Conservation (phyloP, 2,329 filamentous ascomycete genomes). For the Akanthomyces lecanii region DNA sequence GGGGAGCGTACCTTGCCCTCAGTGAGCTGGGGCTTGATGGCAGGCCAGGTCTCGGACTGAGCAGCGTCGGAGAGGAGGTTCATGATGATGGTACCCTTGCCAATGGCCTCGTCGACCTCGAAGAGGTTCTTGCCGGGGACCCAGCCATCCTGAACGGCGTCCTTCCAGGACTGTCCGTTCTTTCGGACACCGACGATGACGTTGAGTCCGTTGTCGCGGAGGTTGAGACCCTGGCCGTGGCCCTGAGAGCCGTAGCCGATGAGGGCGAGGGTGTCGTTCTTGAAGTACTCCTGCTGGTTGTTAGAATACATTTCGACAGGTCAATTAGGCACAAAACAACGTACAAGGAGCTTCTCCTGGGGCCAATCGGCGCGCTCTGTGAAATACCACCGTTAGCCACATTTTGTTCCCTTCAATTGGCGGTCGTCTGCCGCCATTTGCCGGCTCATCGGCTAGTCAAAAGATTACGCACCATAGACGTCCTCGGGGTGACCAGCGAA, state of each 20-base stretch:
- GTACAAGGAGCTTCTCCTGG: constrained; percentile 89
- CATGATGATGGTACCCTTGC: constrained; percentile 93
- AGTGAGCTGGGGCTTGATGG: constrained; percentile 95
- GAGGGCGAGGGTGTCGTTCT: constrained; percentile 97
- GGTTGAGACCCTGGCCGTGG: constrained; percentile 98
- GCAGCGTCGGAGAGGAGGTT: constrained; percentile 97
- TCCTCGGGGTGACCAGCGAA: constrained; percentile 94
- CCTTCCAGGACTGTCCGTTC: constrained; percentile 97
- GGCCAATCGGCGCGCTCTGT: constrained; percentile 98
- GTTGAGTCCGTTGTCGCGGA: constrained; percentile 98
- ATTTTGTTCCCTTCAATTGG: background rate
- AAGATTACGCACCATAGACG: constrained; percentile 69
- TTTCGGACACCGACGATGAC: constrained; percentile 99
- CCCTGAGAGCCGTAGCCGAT: constrained; percentile 98
- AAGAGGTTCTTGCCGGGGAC: constrained; percentile 98
- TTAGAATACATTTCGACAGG: background rate
- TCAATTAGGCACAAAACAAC: constrained; percentile 14
- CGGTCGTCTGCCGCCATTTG: background rate
- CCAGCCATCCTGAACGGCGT: constrained; percentile 96
- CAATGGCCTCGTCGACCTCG: constrained; percentile 94
- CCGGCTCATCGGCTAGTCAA: background rate
- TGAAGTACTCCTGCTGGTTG: constrained; percentile 83
- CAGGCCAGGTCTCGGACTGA: constrained; percentile 97
- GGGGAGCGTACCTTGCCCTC: constrained; percentile 78
- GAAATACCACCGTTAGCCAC: constrained; percentile 26